Base-by-base conservation (phyloP, 2,329 filamentous ascomycete genomes). In the Colletotrichum tabaci region DNA sequence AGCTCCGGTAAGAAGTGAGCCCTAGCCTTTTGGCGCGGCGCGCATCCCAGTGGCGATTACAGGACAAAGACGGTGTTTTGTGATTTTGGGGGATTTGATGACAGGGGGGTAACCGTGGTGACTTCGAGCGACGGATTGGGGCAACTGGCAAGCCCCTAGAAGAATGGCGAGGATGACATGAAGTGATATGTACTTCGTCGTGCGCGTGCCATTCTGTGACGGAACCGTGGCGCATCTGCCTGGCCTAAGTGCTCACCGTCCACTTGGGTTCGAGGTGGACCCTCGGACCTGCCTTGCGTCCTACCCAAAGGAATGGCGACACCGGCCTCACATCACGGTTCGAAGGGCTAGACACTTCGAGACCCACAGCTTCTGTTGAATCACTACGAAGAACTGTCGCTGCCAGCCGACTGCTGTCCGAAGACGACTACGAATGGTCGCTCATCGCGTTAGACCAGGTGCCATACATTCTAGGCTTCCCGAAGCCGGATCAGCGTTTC, bases 1-100 rank as follows among this genome's bases (percentile, higher is more conserved):
- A 57, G 52, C 26, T 73, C 70, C 15, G 55, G 61, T 35, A 73
- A 73, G 70, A 57, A 73, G 52, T 73, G 42, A 57, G 26, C 30
- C 30, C 30, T 9, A 7, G 5, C 1, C 9, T 26, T 18, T 21
- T 12, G 13, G 35, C 53, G 6, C 12, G 1, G n/a, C 13, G 53
- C 6, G 15, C 6, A 56, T 40, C n/a, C 35, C 16, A 10, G 13
- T 57, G n/a, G 15, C n/a, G n/a, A 18, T 21, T n/a, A 23, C 53
- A 13, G 1, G 53, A 10, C 35, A 7, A 3, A 23, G 13, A 3
- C 13, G 55, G 38, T 23, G 38, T 42, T 38, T 26, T 12, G 55
- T n/a, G n/a, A 16, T 42, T 16, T 9, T 13, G 13, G 7, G 12
- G 6, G 12, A 8, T 42, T 10, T 2, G 55, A 16, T 7, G n/a